Conservation (phyloP, 495 filamentous ascomycete species). For the Daldinia grandis region DNA sequence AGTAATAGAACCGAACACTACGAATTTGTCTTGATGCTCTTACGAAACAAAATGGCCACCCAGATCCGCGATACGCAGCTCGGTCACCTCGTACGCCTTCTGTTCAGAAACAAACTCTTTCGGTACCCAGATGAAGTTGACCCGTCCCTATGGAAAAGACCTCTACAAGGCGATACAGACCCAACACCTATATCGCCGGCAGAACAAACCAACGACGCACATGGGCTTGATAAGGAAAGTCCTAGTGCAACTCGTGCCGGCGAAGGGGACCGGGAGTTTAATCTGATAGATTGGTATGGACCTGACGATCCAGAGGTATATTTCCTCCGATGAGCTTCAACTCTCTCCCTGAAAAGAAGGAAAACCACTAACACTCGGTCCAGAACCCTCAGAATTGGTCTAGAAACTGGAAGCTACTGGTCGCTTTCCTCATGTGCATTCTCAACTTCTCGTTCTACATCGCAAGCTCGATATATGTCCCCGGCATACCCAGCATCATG, state of each 20-base stretch:
- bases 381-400: constrained; percentile 41
- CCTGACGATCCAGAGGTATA: neutral
- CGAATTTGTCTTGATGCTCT: neutral
- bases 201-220: neutral
- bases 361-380: neutral
- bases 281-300: neutral
- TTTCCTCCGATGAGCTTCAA: neutral
- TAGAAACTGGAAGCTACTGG: constrained; percentile 14
- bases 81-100: constrained; percentile 30
- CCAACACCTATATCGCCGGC: neutral
- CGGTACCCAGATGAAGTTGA: neutral
- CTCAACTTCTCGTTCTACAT: constrained; percentile 44
- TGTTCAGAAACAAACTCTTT: constrained; percentile 24
- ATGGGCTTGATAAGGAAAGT: neutral
- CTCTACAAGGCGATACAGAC: neutral
- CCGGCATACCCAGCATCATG: constrained; percentile 48
- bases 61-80: constrained; percentile 30
- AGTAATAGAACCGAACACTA: neutral
- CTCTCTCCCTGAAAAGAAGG: neutral
- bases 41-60: constrained; percentile 13
- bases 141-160: neutral
- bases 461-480: constrained; percentile 55
- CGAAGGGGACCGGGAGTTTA: neutral
- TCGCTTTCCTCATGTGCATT: constrained; percentile 37
- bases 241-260: neutral